Base-by-base conservation (phyloP, 78 protist genomes). In the Tieghemostelium lacteum region DNA sequence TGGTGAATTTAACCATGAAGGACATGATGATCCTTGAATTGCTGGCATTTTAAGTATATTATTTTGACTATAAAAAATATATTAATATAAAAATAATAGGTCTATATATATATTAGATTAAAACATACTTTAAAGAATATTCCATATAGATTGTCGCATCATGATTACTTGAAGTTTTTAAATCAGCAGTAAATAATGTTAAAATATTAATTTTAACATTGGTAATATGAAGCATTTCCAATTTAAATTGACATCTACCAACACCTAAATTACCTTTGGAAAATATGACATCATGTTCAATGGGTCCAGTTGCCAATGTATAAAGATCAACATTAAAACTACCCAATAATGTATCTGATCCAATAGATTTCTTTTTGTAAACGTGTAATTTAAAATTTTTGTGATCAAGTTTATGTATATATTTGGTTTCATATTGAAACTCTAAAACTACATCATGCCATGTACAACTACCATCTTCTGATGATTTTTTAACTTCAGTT, bases 271-370 rank as follows among this genome's bases (percentile, higher is more conserved):
- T 26, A 29, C 64, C 88, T 17, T 80, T 80, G 14, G 55, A 26
- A n/a, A 80, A 49, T 0, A 80, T 24, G 0, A 80, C 61, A 67
- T 80, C 88, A 49, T 87, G 93, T 0, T 16, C 28, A 3, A 75
- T 42, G 16, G 93, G 93, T 12, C 93, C 93, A 26, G 93, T 87
- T 10, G 86, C 93, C 22, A 73, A 58, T 1, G 93, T 87, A 24
- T 76, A 74, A 10, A 87, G 75, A 26, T 87, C 93, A 6, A 87
- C 86, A 16, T 19, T 8, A 14, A 87, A 78, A n/a, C 42, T 24
- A 26, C 93, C 93, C 3, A 87, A 58, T 12, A 65, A 33, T 17
- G 73, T 50, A 67, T 80, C 88, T 5, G 88, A 19, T 39, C 71
- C 66, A 3, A 80, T 37, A 29, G 75, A 67, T 64, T 80, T 80